Evolutionary conservation across 352 stramenopile species (phyloP).

Genomic region (Phytophthora sp.): DNA sequence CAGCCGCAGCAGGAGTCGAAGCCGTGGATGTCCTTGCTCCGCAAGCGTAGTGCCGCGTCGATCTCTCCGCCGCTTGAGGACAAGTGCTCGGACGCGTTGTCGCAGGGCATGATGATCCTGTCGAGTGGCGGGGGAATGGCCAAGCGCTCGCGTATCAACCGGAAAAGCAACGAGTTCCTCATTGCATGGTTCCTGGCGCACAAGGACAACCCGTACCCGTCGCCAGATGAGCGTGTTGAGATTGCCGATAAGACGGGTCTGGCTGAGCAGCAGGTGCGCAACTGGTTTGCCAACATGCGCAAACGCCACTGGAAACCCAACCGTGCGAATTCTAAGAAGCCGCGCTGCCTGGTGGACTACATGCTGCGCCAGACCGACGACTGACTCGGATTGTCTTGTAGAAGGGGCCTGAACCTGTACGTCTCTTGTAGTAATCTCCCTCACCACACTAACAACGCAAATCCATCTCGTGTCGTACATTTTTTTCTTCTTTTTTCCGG

Average conservation of each 20-base stretch:
- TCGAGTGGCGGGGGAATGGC: constrained; percentile 19
- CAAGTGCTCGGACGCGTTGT: constrained; percentile 44
- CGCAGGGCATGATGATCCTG: constrained; percentile 49
- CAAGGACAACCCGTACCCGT: constrained; percentile 86
- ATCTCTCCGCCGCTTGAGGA: constrained; percentile 45
- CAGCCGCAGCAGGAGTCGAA: constrained; percentile 9
- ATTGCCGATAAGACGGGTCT: constrained; percentile 76
- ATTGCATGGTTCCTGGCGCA: constrained; percentile 87
- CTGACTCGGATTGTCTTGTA: constrained; percentile 7
- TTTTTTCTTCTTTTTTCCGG: constrained; percentile 12
- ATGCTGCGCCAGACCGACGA: constrained; percentile 69
- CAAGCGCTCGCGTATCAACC: constrained; percentile 66
- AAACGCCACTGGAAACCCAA: constrained; percentile 91
- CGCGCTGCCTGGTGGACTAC: constrained; percentile 78
- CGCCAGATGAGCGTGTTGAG: constrained; percentile 58
- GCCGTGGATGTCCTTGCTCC: constrained; percentile 19
- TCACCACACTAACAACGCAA: neutral
- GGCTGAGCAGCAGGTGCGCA: constrained; percentile 84
- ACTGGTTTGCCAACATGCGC: constrained; percentile 91
- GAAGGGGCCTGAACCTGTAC: constrained; percentile 1
- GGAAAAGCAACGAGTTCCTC: constrained; percentile 86
- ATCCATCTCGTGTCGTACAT: constrained; percentile 28
- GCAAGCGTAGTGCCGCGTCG: constrained; percentile 37
- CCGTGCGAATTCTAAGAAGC: constrained; percentile 69
- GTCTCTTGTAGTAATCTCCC: constrained; percentile 13